A percentile compares a stretch with the other conserved stretches of the same genome.
Conservation (phyloP, 768 basidiomycete genomes). For the Auriculariales sp. region DNA sequence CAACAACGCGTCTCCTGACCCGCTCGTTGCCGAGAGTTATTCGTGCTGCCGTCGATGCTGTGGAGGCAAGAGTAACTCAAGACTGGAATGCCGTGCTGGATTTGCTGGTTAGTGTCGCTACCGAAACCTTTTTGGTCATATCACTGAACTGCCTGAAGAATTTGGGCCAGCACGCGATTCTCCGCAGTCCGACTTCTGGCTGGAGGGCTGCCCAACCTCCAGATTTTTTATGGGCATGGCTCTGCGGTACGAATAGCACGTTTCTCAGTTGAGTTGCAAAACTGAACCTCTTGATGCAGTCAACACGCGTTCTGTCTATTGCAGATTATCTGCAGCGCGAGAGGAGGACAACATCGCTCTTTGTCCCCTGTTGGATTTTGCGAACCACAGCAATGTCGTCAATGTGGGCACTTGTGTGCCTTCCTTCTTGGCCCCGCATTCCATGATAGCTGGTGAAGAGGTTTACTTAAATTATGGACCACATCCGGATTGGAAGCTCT, state of each 20-base stretch:
- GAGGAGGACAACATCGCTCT: constrained; percentile 71
- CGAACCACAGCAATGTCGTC: constrained; percentile 43
- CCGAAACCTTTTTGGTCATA: constrained; percentile 6
- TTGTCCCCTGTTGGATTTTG: constrained; percentile 83
- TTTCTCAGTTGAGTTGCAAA: constrained; percentile 1
- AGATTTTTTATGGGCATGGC: constrained; percentile 80
- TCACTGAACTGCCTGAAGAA: not conserved
- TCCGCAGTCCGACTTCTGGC: constrained; percentile 26
- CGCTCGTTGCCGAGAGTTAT: constrained; percentile 42
- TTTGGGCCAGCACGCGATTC: constrained; percentile 25
- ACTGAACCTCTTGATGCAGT: constrained; percentile 29
- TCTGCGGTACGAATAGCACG: constrained; percentile 47
- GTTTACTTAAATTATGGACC: constrained; percentile 66
- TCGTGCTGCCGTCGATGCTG: constrained; percentile 22
- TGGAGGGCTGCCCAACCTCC: constrained; percentile 6
- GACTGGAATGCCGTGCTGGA: constrained; percentile 33
- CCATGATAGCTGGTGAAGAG: constrained; percentile 37
- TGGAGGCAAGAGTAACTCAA: constrained; percentile 32
- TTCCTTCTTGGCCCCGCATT: constrained; percentile 17
- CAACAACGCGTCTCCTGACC: constrained; percentile 6
- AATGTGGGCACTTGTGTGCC: constrained; percentile 13
- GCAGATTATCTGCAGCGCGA: constrained; percentile 34
- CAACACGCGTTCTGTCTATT: constrained; percentile 83
- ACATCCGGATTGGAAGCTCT: constrained; percentile 63
- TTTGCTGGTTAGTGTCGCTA: constrained; percentile 11